These are phyloP conservation scores for Datura wrightii DNA, from an alignment of 257 asterid species.

Conservation along the genomic window DNA sequence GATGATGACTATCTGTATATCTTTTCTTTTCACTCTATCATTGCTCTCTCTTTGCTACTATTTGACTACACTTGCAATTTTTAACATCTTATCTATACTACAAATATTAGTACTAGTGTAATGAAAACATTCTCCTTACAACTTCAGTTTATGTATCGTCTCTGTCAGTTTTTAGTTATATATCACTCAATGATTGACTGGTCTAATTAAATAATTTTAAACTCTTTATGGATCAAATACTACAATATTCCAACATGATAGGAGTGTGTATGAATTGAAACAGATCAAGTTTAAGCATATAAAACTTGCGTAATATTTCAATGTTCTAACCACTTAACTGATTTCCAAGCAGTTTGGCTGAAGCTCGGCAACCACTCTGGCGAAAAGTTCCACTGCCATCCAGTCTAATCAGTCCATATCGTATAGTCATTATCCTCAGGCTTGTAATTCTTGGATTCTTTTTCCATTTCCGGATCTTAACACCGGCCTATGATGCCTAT, in stretches of 20 bases:
- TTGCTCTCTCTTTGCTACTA: neutral
- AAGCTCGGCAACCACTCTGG: slow-evolving; percentile 89
- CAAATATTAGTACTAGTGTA: too few relatives aligned
- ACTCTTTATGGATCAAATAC: neutral
- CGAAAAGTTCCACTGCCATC: slow-evolving; percentile 78
- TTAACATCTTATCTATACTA: too few relatives aligned
- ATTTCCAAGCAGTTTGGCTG: slow-evolving; percentile 62
- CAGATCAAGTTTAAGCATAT: neutral
- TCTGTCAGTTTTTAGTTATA: neutral
- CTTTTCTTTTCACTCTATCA: neutral
- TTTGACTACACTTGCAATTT: neutral
- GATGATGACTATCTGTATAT: slow-evolving; percentile 70
- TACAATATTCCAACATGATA: neutral
- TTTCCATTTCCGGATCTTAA: slow-evolving; percentile 74
- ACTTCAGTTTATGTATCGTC: neutral
- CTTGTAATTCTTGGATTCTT: slow-evolving; percentile 65
- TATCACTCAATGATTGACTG: neutral
- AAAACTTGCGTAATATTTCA: neutral
- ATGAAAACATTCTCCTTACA: neutral
- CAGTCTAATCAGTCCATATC: slow-evolving; percentile 76
- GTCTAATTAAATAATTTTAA: neutral
- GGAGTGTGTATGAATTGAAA: neutral
- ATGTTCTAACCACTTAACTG: neutral
- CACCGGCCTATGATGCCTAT: slow-evolving; percentile 80
- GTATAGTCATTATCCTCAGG: slow-evolving; percentile 75